Evolutionary conservation across 768 basidiomycete genomes (phyloP).

Genomic region (Psilocybe cubensis): DNA sequence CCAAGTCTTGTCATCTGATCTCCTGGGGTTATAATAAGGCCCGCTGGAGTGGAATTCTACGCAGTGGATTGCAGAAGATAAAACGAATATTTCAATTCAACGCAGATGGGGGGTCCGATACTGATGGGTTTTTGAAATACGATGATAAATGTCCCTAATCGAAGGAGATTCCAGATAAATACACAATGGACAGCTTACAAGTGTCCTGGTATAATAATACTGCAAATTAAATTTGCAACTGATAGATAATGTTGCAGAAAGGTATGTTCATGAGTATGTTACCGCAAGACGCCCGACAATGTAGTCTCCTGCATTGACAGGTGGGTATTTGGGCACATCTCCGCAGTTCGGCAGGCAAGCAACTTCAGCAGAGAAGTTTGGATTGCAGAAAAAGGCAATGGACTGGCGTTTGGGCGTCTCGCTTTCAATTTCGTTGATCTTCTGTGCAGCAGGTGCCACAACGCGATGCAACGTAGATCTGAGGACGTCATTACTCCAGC

Average conservation of each 20-base stretch:
- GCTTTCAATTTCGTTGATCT: slow-evolving; percentile 50
- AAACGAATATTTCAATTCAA: slow-evolving; percentile 33
- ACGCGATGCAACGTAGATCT: slow-evolving; percentile 85
- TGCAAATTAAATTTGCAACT: background rate
- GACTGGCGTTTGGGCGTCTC: slow-evolving; percentile 73
- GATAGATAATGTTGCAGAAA: background rate
- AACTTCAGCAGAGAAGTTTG: slow-evolving; percentile 70
- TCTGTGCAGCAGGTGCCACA: slow-evolving; percentile 66
- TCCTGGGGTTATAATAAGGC: slow-evolving; percentile 32
- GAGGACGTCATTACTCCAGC: slow-evolving; percentile 84
- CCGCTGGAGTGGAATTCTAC: slow-evolving; percentile 38
- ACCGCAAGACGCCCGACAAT: slow-evolving; percentile 71
- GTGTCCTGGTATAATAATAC: background rate
- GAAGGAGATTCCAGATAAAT: no score
- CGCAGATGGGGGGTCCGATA: background rate
- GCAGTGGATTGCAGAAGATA: slow-evolving; percentile 34
- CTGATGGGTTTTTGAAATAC: no score
- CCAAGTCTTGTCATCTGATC: slow-evolving; percentile 27
- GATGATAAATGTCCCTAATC: no score
- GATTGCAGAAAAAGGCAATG: slow-evolving; percentile 89
- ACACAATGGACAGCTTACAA: background rate
- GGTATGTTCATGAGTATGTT: slow-evolving; percentile 49
- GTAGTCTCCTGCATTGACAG: slow-evolving; percentile 75
- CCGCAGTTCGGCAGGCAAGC: slow-evolving; percentile 74
- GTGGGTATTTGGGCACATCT: slow-evolving; percentile 60